Evolutionary conservation across 352 stramenopile genomes (phyloP).

Genomic region (Stramenopiles sp.): DNA sequence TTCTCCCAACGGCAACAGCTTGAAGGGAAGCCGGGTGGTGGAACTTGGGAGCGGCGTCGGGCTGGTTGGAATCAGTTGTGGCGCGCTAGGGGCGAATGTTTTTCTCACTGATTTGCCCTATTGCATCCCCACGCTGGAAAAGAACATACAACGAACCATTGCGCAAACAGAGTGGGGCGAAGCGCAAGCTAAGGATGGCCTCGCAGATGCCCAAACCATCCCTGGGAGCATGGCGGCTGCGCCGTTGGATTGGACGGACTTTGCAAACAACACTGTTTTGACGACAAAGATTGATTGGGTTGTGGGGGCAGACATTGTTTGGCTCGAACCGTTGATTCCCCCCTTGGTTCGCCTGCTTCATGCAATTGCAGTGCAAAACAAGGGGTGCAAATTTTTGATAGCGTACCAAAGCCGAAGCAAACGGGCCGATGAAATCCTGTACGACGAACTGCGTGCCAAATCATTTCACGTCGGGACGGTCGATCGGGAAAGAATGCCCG

Average conservation of each 20-base stretch:
- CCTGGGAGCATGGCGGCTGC: constrained; percentile 40
- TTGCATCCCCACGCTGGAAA: constrained; percentile 46
- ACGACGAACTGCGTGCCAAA: too few relatives aligned
- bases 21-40: constrained; percentile 34
- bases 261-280: too few relatives aligned
- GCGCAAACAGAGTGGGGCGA: constrained; percentile 25
- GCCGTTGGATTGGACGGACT: constrained; percentile 22
- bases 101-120: constrained; percentile 60
- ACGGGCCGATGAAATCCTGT: too few relatives aligned
- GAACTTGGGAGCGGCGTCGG: constrained; percentile 60
- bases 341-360: too few relatives aligned
- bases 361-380: too few relatives aligned
- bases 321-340: constrained; percentile 55
- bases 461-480: too few relatives aligned
- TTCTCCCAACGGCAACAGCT: constrained; percentile 7
- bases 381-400: too few relatives aligned
- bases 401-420: too few relatives aligned
- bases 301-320: constrained; percentile 66
- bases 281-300: constrained; percentile 64
- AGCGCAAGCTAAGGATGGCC: constrained; percentile 18
- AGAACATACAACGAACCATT: constrained; percentile 25
- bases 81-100: constrained; percentile 47
- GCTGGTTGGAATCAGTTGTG: constrained; percentile 52
- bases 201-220: constrained; percentile 26
- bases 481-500: too few relatives aligned